Conservation (phyloP, 2,329 filamentous ascomycete genomes). For the Trichoderma citrinoviride region DNA sequence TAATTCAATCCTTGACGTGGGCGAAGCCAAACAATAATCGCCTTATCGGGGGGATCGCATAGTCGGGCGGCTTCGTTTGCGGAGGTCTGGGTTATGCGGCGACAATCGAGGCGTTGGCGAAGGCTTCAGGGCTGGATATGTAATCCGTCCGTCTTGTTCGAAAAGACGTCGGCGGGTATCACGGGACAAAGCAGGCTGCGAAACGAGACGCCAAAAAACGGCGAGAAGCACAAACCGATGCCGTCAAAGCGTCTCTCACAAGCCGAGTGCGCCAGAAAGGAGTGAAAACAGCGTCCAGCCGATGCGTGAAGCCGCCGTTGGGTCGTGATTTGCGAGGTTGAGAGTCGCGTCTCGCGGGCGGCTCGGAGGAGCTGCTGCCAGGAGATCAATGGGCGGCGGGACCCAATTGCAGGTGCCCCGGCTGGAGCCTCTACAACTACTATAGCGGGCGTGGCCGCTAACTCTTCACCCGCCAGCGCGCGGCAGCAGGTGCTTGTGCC, state of each 20-base stretch:
- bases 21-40: slow-evolving; percentile 26
- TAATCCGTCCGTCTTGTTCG: slow-evolving; percentile 7
- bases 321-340: slow-evolving; percentile 4
- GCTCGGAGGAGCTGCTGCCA: slow-evolving; percentile 5
- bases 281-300: neutral
- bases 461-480: neutral
- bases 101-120: slow-evolving; percentile 29
- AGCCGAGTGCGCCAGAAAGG: neutral
- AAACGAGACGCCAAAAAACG: neutral
- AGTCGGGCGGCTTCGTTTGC: slow-evolving; percentile 30
- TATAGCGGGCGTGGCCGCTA: neutral
- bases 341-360: slow-evolving; percentile 20
- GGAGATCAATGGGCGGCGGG: neutral
- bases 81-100: slow-evolving; percentile 27
- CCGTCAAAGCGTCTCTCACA: neutral
- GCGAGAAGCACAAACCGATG: neutral
- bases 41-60: slow-evolving; percentile 35
- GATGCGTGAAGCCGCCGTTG: neutral
- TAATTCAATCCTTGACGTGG: slow-evolving; percentile 22
- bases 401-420: neutral
- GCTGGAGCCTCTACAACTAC: slow-evolving; percentile 11
- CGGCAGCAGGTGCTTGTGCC: slow-evolving; percentile 1
- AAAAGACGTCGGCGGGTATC: neutral
- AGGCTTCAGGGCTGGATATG: slow-evolving; percentile 6
- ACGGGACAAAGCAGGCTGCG: neutral